Base-by-base conservation (phyloP, 345 rosid genomes). In the Raphanus raphanistrum region DNA sequence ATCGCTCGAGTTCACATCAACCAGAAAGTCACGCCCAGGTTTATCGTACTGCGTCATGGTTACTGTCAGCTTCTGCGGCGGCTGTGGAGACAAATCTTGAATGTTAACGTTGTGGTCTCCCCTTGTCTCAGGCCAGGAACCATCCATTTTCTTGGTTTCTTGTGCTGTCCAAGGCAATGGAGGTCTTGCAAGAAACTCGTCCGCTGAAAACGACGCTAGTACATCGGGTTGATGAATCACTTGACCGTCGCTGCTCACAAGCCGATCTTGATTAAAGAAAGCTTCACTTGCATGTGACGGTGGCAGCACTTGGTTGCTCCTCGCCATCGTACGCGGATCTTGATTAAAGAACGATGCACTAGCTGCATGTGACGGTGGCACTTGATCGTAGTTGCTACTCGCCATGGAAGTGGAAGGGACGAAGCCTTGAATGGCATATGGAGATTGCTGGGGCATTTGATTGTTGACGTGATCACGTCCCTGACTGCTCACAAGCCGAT, bases 1-100 rank as follows among this genome's bases (percentile, higher is more conserved):
- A 29, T 90, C 98, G 21, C 66, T 54, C 0, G 84, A 78, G n/a
- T 80, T 88, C 31, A 92, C 81, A 31, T 87, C 90, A 58, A 92
- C 84, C 0, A 86, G 86, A 36, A 87, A 79, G 5, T 43, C 50
- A 8, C 45, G 0, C 45, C 12, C 45, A 38, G 45, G 45, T 10
- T 38, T 38, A 38, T 38, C 45, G 1, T 38, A 38, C 4, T 38
- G 45, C 45, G 45, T 38, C 15, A 43, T 43, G 50, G n/a, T 43
- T 12, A 43, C 50, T 43, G 50, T 65, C 54, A 65, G 52, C 16
- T 5, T 38, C 52, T 8, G 35, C 13, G 35, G 26, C 5, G 25
- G 55, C 4, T 3, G 25, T n/a, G 8, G 27, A 32, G 16, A 12
- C 50, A 43, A 43, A 43, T 43, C n/a, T 43, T 15, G 33, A 45